Percentiles rank a stretch among this genome's conserved stretches.
phyloP scores from a whole-genome alignment of 208 protist species.

The Ichthyophonus hoferi region DNA sequence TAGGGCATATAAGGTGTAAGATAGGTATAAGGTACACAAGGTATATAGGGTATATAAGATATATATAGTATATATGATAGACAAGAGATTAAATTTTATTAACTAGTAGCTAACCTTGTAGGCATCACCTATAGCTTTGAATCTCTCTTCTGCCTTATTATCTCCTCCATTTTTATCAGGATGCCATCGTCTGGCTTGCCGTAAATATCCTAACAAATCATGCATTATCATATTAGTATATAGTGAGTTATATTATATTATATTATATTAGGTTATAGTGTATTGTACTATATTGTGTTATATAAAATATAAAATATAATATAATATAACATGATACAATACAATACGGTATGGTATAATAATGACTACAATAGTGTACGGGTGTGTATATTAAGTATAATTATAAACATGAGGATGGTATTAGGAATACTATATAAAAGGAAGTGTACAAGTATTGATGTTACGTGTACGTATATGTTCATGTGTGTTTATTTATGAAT shows the following conservation, averaged over 20 bases:
- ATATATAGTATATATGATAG: too few species aligned
- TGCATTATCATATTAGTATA: neutral
- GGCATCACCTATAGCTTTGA: constrained; percentile 11
- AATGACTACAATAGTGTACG: neutral
- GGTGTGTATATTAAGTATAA: neutral
- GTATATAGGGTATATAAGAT: too few species aligned
- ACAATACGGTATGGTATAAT: too few species aligned
- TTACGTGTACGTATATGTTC: neutral
- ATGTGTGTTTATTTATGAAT: neutral
- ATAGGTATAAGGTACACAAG: too few species aligned
- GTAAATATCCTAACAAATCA: neutral
- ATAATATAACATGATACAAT: too few species aligned
- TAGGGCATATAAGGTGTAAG: too few species aligned
- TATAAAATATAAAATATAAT: too few species aligned
- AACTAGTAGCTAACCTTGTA: constrained; percentile 23
- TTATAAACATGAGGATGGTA: too few species aligned
- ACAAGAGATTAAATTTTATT: too few species aligned
- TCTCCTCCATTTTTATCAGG: constrained; percentile 27
- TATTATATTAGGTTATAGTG: neutral
- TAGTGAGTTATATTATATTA: neutral
- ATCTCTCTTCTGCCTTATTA: neutral
- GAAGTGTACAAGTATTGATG: too few species aligned
- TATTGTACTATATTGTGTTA: neutral
- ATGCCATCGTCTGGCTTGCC: constrained; percentile 18
- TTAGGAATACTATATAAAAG: too few species aligned